Evolutionary conservation across 176 grass and related monocot genomes (phyloP), one percentile per base, ranked within the genome.

Genomic region (Oryza meyeriana): DNA sequence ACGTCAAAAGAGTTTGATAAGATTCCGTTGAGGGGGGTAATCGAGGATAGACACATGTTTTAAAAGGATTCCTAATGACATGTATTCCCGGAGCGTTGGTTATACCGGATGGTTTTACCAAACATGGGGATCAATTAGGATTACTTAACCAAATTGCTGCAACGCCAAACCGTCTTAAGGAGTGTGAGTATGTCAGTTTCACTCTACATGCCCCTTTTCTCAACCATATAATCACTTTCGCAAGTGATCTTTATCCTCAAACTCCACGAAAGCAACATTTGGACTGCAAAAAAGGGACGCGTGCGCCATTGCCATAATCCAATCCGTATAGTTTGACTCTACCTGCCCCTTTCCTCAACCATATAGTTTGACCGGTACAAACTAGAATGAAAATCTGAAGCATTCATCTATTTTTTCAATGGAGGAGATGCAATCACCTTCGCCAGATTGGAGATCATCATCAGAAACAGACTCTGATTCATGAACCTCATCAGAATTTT

Each of bases 401-500:
- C 45, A 83, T 29, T 26, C 27, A 26, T 26, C 20, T 5, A 69
- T 5, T 24, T 36, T 25, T 24, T 18, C 20, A 78, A 72, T 47
- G 42, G 11, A 66, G 55, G 22, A 78, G 33, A 47, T n/a, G 18
- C 10, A 38, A 48, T 89, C 44, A 78, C 78, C 83, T 86, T 76
- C 69, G 36, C 61, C 66, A 82, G 72, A 85, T 48, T 78, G 78
- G 64, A 27, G 10, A 16, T 86, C 72, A 12, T 58, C 83, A 38
- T 81, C 88, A 3, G 16, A 36, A 77, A 72, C 78, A 44, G 20
- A 77, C 4, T 39, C 83, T 4, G 73, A 82, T 0, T 66, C 66
- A 67, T 55, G 39, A 89, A 58, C 47, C 31, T 80, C 62, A 64
- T 73, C 65, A 72, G 61, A 79, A 75, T 27, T 58, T 55, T 79